Evolutionary conservation across 108 stramenopile genomes (phyloP).

Genomic region (Cyclotella baltica): DNA sequence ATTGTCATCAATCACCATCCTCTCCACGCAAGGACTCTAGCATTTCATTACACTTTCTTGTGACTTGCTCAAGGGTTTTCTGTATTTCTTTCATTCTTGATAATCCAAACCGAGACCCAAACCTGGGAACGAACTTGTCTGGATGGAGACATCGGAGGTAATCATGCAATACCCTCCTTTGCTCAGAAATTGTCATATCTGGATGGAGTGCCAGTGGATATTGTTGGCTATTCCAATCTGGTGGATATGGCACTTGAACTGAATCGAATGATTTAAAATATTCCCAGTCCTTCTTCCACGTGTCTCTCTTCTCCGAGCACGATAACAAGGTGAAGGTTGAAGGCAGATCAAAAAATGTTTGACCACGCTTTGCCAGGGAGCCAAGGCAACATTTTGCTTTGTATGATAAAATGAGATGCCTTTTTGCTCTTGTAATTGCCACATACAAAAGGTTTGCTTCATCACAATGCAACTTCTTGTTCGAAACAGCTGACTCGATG

Average conservation of each 20-base stretch:
- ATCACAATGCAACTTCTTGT: background rate
- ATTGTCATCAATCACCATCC: background rate
- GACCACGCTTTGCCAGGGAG: background rate
- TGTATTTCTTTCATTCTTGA: background rate
- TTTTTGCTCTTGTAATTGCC: constrained; percentile 26
- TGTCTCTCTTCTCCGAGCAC: background rate
- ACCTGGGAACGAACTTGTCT: constrained; percentile 8
- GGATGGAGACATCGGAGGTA: constrained; percentile 12
- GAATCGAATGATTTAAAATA: background rate
- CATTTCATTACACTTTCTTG: constrained; percentile 16
- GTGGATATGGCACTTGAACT: constrained; percentile 14
- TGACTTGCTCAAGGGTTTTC: background rate
- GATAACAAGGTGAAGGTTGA: background rate
- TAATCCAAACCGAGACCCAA: background rate
- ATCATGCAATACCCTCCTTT: background rate
- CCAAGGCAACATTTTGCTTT: constrained; percentile 7
- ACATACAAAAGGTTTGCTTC: constrained; percentile 24
- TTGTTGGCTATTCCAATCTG: background rate
- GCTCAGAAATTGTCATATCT: background rate
- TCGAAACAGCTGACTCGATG: constrained; percentile 3
- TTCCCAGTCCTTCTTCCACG: background rate
- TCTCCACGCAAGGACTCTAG: background rate
- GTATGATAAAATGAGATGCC: constrained; percentile 1
- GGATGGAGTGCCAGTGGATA: constrained; percentile 13
- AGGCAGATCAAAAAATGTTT: background rate